These are phyloP conservation scores for Neonectria ditissima DNA, from an alignment of 2,329 filamentous ascomycete genomes.

Conservation along the genomic window DNA sequence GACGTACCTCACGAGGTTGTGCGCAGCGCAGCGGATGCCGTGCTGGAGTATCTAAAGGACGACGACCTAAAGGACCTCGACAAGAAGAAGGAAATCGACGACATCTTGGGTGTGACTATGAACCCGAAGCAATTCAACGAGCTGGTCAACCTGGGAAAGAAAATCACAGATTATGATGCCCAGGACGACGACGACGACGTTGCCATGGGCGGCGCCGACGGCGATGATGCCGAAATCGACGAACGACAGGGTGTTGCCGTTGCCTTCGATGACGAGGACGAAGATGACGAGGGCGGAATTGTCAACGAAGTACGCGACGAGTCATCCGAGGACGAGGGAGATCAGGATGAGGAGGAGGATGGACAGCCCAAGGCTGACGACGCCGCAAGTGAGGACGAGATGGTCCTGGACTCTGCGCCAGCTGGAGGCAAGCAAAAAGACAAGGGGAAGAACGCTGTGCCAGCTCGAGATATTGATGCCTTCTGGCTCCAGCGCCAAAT, in stretches of 20 bases:
- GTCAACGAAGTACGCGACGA: slow-evolving; percentile 91
- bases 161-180: slow-evolving; percentile 97
- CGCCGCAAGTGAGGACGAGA: slow-evolving; percentile 73
- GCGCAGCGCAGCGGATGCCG: slow-evolving; percentile 91
- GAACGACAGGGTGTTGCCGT: slow-evolving; percentile 97
- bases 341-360: slow-evolving; percentile 71
- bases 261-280: slow-evolving; percentile 92
- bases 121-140: slow-evolving; percentile 95
- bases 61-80: slow-evolving; percentile 97
- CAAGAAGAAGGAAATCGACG: slow-evolving; percentile 97
- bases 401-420: slow-evolving; percentile 81
- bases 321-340: slow-evolving; percentile 83
- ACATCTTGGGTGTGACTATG: slow-evolving; percentile 86
- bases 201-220: slow-evolving; percentile 74
- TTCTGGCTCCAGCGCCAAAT: slow-evolving; percentile 98
- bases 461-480: slow-evolving; percentile 92
- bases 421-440: slow-evolving; percentile 59
- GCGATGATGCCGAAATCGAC: slow-evolving; percentile 81
- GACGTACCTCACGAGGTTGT: slow-evolving; percentile 94
- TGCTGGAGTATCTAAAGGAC: slow-evolving; percentile 92
- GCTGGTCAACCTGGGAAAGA: slow-evolving; percentile 94
- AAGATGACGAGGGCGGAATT: slow-evolving; percentile 82
- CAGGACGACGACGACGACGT: slow-evolving; percentile 95
- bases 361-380: slow-evolving; percentile 63
- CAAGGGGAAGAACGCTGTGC: slow-evolving; percentile 72